phyloP scores from a whole-genome alignment of 345 rosid genomes.

The Microcos paniculata region DNA sequence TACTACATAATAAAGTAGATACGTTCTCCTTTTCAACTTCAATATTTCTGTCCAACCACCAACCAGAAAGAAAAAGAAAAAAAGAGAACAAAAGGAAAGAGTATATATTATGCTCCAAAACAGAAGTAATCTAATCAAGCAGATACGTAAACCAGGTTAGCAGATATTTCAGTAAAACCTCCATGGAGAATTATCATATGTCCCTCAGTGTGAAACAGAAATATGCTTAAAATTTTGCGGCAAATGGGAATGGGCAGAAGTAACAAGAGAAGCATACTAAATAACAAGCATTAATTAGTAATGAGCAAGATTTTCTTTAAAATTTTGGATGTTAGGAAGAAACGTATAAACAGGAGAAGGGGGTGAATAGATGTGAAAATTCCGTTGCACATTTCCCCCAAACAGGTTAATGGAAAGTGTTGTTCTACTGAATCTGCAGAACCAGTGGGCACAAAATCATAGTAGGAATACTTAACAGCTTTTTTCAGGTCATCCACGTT shows the following conservation, averaged over 20 bases:
- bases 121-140: neutral
- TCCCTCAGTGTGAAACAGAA: neutral
- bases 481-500: slow-evolving; percentile 90
- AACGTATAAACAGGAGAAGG: neutral
- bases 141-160: neutral
- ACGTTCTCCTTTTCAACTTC: neutral
- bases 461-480: slow-evolving; percentile 70
- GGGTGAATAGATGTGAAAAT: neutral
- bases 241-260: neutral
- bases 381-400: neutral
- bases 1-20: neutral
- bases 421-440: neutral
- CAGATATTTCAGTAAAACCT: neutral
- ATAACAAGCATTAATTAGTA: neutral
- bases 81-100: neutral
- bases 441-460: slow-evolving; percentile 1
- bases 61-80: neutral
- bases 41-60: neutral
- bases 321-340: neutral
- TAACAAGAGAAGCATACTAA: neutral
- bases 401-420: neutral
- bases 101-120: neutral
- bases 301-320: neutral
- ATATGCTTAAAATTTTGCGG: neutral
- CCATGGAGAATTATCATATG: neutral